Evolutionary conservation across 306 rosid species (phyloP).

Genomic region (Ochetophila trinervis): DNA sequence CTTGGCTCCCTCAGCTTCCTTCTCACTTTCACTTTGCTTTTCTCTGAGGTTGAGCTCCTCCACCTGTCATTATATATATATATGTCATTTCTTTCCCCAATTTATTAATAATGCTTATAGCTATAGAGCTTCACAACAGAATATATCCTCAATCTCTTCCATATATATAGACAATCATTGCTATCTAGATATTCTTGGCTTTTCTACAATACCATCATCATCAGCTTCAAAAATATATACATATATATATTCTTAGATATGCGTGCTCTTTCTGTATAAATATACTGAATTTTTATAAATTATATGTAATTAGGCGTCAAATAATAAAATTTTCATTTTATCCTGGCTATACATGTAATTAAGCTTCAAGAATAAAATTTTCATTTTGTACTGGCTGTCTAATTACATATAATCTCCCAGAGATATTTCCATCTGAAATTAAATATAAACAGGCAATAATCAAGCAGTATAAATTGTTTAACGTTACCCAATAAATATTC

Average conservation of each 20-base stretch:
- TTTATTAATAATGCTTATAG: too few species aligned
- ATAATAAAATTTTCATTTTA: too few species aligned
- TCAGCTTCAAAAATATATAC: slow-evolving; percentile 17
- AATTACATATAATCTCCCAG: too few species aligned
- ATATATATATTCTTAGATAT: slow-evolving; percentile 29
- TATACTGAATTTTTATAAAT: neutral
- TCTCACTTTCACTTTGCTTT: slow-evolving; percentile 84
- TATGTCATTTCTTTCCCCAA: neutral
- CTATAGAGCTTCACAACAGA: too few species aligned
- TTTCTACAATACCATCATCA: too few species aligned
- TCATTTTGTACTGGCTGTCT: too few species aligned
- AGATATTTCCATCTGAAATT: too few species aligned
- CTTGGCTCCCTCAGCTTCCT: slow-evolving; percentile 96
- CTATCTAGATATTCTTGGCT: slow-evolving; percentile 37
- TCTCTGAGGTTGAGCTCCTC: slow-evolving; percentile 75
- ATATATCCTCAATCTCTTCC: slow-evolving; percentile 23
- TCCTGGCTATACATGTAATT: too few species aligned
- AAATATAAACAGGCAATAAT: too few species aligned
- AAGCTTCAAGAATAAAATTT: too few species aligned
- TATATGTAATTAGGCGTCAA: too few species aligned
- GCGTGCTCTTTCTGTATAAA: slow-evolving; percentile 41
- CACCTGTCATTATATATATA: slow-evolving; percentile 49
- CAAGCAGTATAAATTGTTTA: too few species aligned
- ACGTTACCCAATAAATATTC: neutral
- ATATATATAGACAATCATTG: slow-evolving; percentile 28